Conservation (phyloP, 2,329 filamentous ascomycete genomes). For the Diaporthe destruens region DNA sequence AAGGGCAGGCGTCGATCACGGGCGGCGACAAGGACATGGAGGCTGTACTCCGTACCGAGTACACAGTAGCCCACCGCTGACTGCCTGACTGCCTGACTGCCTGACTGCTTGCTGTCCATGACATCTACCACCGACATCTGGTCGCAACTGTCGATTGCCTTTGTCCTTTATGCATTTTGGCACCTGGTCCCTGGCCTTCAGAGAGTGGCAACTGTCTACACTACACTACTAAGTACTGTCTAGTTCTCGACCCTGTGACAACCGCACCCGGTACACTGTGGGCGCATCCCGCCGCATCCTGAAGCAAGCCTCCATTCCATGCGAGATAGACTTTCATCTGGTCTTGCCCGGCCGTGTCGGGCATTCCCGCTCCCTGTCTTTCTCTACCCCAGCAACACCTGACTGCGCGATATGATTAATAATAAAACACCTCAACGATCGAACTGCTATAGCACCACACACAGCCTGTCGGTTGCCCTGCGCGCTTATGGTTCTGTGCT, state of each 20-base stretch:
- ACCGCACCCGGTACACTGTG: too few species aligned
- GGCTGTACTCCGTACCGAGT: too few species aligned
- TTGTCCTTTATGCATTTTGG: neutral
- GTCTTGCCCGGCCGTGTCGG: constrained; percentile 5
- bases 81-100: too few species aligned
- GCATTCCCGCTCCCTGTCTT: constrained; percentile 12
- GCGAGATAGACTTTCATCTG: constrained; percentile 38
- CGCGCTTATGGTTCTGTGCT: constrained; percentile 16
- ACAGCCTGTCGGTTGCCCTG: neutral
- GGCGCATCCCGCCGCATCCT: constrained; percentile 5
- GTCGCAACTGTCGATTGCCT: neutral
- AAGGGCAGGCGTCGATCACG: neutral
- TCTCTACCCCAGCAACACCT: too few species aligned
- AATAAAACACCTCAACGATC: too few species aligned
- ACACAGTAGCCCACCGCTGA: too few species aligned
- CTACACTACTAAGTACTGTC: too few species aligned
- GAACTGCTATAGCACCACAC: constrained; percentile 4
- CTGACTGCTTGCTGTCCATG: neutral
- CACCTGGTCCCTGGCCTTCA: constrained; percentile 1
- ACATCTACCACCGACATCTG: neutral
- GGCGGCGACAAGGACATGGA: constrained; percentile 28
- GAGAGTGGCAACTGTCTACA: too few species aligned
- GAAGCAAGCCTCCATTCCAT: constrained; percentile 13
- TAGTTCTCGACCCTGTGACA: neutral
- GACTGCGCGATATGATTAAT: neutral